Conservation (phyloP, 176 grass and related monocot genomes). For the Oryza coarctata region DNA sequence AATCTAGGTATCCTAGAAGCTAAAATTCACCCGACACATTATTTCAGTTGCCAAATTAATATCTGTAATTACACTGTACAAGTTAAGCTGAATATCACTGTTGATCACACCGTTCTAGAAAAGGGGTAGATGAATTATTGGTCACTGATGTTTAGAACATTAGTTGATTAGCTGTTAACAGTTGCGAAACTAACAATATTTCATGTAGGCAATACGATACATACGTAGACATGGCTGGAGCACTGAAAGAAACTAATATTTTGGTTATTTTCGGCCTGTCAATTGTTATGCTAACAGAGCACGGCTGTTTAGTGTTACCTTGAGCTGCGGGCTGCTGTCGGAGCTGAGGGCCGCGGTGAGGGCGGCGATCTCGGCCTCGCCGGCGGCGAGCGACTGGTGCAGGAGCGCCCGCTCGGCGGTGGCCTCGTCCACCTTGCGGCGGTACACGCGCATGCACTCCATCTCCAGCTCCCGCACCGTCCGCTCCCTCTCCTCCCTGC, state of each 20-base stretch:
- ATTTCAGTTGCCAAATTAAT: not conserved
- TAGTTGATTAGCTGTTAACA: not conserved
- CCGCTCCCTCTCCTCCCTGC: slow-evolving; percentile 48
- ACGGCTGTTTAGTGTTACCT: slow-evolving; percentile 26
- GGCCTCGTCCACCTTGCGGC: slow-evolving; percentile 61
- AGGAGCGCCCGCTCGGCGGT: slow-evolving; percentile 48
- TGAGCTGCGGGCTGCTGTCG: slow-evolving; percentile 46
- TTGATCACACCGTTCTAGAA: not conserved
- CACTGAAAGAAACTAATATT: not conserved
- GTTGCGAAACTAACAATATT: not conserved
- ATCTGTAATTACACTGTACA: not conserved
- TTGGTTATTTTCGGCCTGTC: not conserved
- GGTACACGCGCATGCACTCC: slow-evolving; percentile 63
- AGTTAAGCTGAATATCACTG: not conserved
- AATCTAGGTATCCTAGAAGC: not conserved
- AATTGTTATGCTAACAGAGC: not conserved
- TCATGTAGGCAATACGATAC: not conserved
- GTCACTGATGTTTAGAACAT: not conserved
- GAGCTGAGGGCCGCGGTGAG: slow-evolving; percentile 51
- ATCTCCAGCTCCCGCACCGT: slow-evolving; percentile 58
- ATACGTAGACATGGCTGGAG: not conserved
- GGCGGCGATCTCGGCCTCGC: slow-evolving; percentile 62
- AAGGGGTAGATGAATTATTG: not conserved
- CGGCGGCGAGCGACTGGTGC: slow-evolving; percentile 56
- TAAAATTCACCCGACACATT: not conserved